Base-by-base conservation (phyloP, 192 early-diverging fungal species). In the Mycoemilia scoparia region DNA sequence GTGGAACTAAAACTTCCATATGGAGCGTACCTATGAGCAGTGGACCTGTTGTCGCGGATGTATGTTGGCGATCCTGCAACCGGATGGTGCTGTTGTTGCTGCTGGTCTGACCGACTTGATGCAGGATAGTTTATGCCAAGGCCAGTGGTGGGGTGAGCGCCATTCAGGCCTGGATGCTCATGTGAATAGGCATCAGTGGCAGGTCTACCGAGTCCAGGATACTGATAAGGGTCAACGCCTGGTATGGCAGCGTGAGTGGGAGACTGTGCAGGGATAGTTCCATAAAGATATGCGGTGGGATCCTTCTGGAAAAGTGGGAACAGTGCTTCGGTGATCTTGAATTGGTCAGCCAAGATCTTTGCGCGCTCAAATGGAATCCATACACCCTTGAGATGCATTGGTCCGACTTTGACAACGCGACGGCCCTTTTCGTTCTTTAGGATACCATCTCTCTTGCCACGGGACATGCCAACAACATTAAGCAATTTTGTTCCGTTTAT, bases 321-420 rank as follows among this genome's bases (percentile, higher is more conserved):
- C 14, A 81, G 64, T 30, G 63, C 57, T 4, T 81, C 78, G 17
- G 65, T 48, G 3, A 84, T 77, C 37, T 81, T 77, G 63, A 73
- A 73, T 63, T 79, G 70, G 40, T 69, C 49, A 19, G 82, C 58
- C 35, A 79, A 36, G 49, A 61, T 53, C 29, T 70, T 72, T 14
- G 73, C 69, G 34, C 82, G 66, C 27, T 49, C 54, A 54, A 77
- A 73, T 7, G 73, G 69, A 39, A 80, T 80, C 82, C 82, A 86
- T 35, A 86, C 82, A 20, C 82, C 82, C 50, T 86, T 86, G 20
- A 86, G 54, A 40, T 81, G 76, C 80, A 86, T 83, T 3, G 82
- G 73, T 14, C 82, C 82, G 2, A 79, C 78, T 54, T 86, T 86
- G 35, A 86, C 79, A 4, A 86, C 82, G 4, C 74, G 71, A 29